phyloP scores from a whole-genome alignment of 2,329 filamentous ascomycete genomes.

The Colletotrichum melonis region DNA sequence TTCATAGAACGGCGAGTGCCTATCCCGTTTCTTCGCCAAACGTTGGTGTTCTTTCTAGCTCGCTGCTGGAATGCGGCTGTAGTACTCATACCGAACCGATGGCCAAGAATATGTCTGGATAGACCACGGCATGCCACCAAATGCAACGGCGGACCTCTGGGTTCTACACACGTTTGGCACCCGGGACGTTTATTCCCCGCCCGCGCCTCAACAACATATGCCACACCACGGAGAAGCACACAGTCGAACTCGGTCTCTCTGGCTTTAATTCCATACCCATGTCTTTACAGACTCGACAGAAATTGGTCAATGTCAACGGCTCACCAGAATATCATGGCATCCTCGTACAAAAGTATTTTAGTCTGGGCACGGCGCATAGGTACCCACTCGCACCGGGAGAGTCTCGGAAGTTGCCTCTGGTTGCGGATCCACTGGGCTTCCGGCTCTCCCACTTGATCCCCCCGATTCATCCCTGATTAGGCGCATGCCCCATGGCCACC shows the following conservation, averaged over 20 bases:
- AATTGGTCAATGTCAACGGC: background rate
- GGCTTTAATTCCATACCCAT: background rate
- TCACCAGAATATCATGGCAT: constrained; percentile 1
- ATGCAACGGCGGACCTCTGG: background rate
- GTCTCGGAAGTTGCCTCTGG: constrained; percentile 19
- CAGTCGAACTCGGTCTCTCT: background rate
- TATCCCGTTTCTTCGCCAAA: background rate
- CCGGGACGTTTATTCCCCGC: background rate
- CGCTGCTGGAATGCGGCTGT: background rate
- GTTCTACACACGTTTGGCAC: background rate
- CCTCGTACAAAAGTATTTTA: background rate
- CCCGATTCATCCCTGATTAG: constrained; percentile 26
- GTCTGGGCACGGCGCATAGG: background rate
- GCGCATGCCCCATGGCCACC: constrained; percentile 1
- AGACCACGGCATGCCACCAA: background rate
- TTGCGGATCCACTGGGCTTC: constrained; percentile 3
- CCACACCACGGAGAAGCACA: background rate
- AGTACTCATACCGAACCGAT: background rate
- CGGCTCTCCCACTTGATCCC: constrained; percentile 14
- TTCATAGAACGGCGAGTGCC: constrained; percentile 13
- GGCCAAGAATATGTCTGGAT: background rate
- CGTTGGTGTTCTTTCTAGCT: background rate
- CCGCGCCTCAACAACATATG: background rate
- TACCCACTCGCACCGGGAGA: constrained; percentile 18
- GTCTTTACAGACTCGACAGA: background rate